Evolutionary conservation across 2,329 filamentous ascomycete species (phyloP), one percentile per base, ranked within the genome.

Genomic region (Nigrograna mackinnonii): DNA sequence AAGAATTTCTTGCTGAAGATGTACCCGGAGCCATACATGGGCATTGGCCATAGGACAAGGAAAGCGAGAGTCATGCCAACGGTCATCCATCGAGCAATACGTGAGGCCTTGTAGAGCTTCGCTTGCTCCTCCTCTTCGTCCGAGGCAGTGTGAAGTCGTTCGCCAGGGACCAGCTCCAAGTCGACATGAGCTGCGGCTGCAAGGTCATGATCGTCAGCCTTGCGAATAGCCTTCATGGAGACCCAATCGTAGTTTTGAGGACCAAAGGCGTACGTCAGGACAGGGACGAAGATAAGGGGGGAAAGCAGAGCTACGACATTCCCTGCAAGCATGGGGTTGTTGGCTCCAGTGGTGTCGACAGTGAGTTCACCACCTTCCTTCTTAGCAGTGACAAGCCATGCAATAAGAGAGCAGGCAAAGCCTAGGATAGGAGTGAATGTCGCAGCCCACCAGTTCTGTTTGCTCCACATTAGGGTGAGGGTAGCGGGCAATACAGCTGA

Each of bases 31-130:
- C 89, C 91, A 61, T 94, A 96, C 83, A 96, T 84, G 1, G 91
- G 91, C 79, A 96, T 92, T 0, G 91, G 91, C 90, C 91, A 96
- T 13, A 96, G 79, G 2, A 96, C 77, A 0, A 96, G 73, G 42
- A 95, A 75, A 0, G 82, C 78, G 0, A 95, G 47, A 0, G 89
- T 87, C 72, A 89, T 75, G 51, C 79, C 66, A 7, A 83, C 73
- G 1, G 85, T 88, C 48, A 83, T 64, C 22, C 69, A 73, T 37
- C 79, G 74, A 1, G 82, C 79, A 57, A 82, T 79, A 41, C 69
- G 70, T 14, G 73, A 68, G 2, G 73, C 69, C 21, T 68, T 69
- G 37, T 61, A 51, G 2, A 78, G 66, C 36, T 73, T 68, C 28
- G 59, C 60, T 49, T 73, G 67, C 47, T 78, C 74, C 17, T 55